phyloP scores from a whole-genome alignment of 192 early-diverging fungal species.

The Phycomyces blakesleeanus region DNA sequence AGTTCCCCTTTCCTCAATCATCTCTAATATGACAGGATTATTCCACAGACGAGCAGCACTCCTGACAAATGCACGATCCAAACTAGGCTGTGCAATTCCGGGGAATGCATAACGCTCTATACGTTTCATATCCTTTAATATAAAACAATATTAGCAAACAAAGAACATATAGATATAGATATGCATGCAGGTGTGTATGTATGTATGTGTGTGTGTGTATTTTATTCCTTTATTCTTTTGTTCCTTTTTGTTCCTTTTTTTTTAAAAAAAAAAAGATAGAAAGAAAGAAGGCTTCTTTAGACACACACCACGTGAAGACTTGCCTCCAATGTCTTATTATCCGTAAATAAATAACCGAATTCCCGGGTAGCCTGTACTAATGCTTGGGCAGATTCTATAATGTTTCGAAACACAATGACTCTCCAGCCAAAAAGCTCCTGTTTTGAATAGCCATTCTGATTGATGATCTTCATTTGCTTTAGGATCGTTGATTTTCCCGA shows the following conservation, averaged over 20 bases:
- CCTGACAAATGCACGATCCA: background rate
- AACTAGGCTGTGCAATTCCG: background rate
- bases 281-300: no score
- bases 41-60: conserved; percentile 60
- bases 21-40: conserved; percentile 53
- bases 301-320: background rate
- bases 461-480: conserved; percentile 98
- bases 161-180: no score
- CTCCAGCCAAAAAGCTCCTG: conserved; percentile 75
- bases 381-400: conserved; percentile 78
- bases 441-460: conserved; percentile 84
- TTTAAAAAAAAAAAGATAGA: no score
- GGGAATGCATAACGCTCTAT: background rate
- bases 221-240: no score
- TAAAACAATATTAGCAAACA: background rate
- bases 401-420: conserved; percentile 81
- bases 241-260: no score
- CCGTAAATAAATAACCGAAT: conserved; percentile 27
- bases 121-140: background rate
- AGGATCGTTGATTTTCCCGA: conserved; percentile 95
- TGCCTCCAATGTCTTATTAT: background rate
- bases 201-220: no score
- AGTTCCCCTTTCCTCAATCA: conserved; percentile 55
- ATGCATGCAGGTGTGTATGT: no score
- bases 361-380: conserved; percentile 69